Percentiles rank a stretch among this genome's conserved stretches.
phyloP scores from a whole-genome alignment of 2,329 filamentous ascomycete genomes.

The Chaetomium globosum region DNA sequence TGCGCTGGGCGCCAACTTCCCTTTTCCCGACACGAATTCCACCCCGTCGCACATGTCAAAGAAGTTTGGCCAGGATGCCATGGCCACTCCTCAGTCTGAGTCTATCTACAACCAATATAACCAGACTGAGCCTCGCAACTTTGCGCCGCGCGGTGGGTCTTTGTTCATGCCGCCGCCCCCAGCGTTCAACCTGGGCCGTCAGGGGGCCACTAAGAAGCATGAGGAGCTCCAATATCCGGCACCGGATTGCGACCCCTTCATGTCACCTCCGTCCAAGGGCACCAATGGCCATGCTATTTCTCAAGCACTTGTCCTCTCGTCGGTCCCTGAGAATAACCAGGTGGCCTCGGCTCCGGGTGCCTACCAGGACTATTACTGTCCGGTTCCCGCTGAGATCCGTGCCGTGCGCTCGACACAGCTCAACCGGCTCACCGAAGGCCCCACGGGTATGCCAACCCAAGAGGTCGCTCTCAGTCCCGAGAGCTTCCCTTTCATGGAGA shows the following conservation, averaged over 20 bases:
- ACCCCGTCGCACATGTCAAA: constrained; percentile 23
- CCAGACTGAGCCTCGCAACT: constrained; percentile 49
- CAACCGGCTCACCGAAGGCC: constrained; percentile 43
- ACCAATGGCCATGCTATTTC: constrained; percentile 1
- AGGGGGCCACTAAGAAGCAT: constrained; percentile 1
- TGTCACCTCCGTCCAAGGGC: constrained; percentile 9
- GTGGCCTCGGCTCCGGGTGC: not conserved
- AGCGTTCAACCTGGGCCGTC: constrained; percentile 26
- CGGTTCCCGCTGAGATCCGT: constrained; percentile 21
- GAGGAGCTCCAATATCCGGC: not conserved
- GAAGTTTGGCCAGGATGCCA: not conserved
- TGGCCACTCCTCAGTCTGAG: constrained; percentile 5
- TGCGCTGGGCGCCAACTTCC: constrained; percentile 5
- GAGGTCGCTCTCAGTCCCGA: constrained; percentile 43
- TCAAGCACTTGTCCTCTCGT: constrained; percentile 16
- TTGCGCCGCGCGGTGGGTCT: constrained; percentile 44
- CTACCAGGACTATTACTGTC: not conserved
- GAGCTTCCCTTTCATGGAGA: constrained; percentile 54
- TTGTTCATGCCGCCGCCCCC: constrained; percentile 44
- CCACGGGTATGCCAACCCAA: constrained; percentile 42
- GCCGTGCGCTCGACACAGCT: constrained; percentile 45
- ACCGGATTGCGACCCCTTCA: constrained; percentile 26
- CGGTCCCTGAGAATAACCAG: constrained; percentile 24
- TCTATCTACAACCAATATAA: constrained; percentile 22
- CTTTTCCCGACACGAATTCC: not conserved